Conservation (phyloP, 2,329 filamentous ascomycete species). For the Furcasterigmium sp. region DNA sequence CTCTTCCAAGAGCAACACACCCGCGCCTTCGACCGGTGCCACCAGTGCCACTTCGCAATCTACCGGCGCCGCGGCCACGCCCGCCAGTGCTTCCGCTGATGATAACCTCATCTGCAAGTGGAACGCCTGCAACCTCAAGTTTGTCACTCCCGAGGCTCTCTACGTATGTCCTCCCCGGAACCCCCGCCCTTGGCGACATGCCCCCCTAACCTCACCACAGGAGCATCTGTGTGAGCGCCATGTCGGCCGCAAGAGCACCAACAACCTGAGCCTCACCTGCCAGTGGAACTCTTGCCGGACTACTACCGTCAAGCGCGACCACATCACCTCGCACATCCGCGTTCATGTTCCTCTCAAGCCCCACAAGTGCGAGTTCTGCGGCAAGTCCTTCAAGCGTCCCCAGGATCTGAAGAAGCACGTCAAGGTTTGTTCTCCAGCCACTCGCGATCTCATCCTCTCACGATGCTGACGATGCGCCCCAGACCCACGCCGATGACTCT, state of each 20-base stretch:
- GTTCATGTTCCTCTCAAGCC: conserved; percentile 99
- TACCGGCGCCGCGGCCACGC: conserved; percentile 18
- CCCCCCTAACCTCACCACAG: conserved; percentile 37
- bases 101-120: conserved; percentile 58
- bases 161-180: conserved; percentile 43
- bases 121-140: conserved; percentile 55
- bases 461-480: background rate
- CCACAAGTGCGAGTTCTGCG: conserved; percentile 98
- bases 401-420: conserved; percentile 99
- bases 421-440: conserved; percentile 50
- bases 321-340: conserved; percentile 98
- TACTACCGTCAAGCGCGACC: conserved; percentile 96
- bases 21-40: conserved; percentile 40
- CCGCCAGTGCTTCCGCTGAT: conserved; percentile 19
- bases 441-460: too few relatives aligned
- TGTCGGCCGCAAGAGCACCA: conserved; percentile 97
- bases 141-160: conserved; percentile 50
- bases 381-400: conserved; percentile 97
- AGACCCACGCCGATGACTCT: conserved; percentile 93
- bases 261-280: conserved; percentile 95
- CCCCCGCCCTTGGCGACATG: background rate
- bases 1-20: conserved; percentile 48
- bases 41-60: conserved; percentile 40
- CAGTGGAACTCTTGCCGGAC: conserved; percentile 96
- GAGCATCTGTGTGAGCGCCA: conserved; percentile 98